phyloP scores from a whole-genome alignment of 2,329 filamentous ascomycete genomes.

The Tympanopsis confertula region DNA sequence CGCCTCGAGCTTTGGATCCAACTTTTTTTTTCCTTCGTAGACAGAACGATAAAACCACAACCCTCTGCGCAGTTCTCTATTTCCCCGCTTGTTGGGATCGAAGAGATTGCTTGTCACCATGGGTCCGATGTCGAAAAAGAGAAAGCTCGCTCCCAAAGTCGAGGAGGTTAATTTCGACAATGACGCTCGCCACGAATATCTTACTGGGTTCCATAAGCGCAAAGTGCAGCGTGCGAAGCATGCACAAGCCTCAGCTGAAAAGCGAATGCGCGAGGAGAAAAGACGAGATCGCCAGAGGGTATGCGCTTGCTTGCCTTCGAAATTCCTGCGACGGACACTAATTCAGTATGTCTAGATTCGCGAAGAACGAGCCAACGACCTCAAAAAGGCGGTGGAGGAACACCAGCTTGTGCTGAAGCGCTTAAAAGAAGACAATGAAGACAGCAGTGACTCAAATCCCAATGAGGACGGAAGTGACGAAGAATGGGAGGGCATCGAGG shows the following conservation, averaged over 20 bases:
- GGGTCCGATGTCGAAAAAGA: conserved; percentile 39
- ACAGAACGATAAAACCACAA: too few species aligned
- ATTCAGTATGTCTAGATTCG: conserved; percentile 49
- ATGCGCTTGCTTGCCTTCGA: conserved; percentile 10
- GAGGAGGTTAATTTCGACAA: conserved; percentile 82
- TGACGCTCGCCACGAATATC: conserved; percentile 68
- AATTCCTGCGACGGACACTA: not conserved
- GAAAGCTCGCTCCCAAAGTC: conserved; percentile 46
- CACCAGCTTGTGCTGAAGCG: conserved; percentile 70
- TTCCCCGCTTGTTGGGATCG: too few species aligned
- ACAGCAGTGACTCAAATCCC: conserved; percentile 12
- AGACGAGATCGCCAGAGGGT: conserved; percentile 68
- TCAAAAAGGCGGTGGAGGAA: conserved; percentile 61
- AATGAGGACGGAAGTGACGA: conserved; percentile 26
- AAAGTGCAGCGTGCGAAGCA: conserved; percentile 75
- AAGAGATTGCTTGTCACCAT: too few species aligned
- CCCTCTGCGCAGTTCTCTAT: too few species aligned
- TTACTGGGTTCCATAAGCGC: conserved; percentile 94
- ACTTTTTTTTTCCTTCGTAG: too few species aligned
- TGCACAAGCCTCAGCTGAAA: conserved; percentile 70
- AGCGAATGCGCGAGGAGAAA: conserved; percentile 67
- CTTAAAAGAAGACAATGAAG: conserved; percentile 51
- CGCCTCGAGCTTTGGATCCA: too few species aligned
- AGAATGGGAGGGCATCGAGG: conserved; percentile 57
- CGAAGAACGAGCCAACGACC: conserved; percentile 50